These are phyloP conservation scores for Boechera stricta DNA, from an alignment of 345 rosid genomes.

Conservation along the genomic window DNA sequence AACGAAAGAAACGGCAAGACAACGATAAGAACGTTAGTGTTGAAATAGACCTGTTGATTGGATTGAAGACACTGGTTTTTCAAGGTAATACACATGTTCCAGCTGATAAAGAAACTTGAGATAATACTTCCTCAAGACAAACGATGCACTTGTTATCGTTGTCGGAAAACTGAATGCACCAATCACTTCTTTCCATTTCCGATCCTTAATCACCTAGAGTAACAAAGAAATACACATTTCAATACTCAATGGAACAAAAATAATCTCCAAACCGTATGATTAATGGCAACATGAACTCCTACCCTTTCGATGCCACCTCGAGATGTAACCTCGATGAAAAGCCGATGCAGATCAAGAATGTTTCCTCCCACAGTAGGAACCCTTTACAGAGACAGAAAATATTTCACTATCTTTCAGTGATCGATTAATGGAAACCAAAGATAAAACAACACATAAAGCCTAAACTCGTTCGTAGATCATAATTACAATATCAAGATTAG, in stretches of 20 bases:
- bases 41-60: constrained; percentile 34
- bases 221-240: constrained; percentile 8
- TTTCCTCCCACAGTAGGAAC: constrained; percentile 88
- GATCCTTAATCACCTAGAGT: constrained; percentile 71
- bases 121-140: constrained; percentile 78
- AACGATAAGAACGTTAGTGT: not conserved
- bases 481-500: constrained; percentile 24
- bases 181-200: constrained; percentile 91
- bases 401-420: not conserved
- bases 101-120: constrained; percentile 67
- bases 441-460: not conserved
- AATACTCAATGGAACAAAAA: constrained; percentile 10
- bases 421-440: constrained; percentile 13
- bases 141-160: constrained; percentile 89
- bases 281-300: constrained; percentile 29
- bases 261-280: constrained; percentile 22
- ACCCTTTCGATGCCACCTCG: constrained; percentile 83
- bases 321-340: constrained; percentile 84
- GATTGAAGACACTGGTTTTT: constrained; percentile 49
- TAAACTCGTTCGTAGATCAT: constrained; percentile 10
- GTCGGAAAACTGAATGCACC: constrained; percentile 72
- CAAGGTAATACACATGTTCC: constrained; percentile 73
- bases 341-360: constrained; percentile 76
- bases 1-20: not conserved
- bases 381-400: constrained; percentile 47